Percentiles rank a stretch among this genome's conserved stretches.
These are phyloP conservation scores for Tulasnella sp. DNA, from an alignment of 768 basidiomycete genomes.

Conservation along the genomic window DNA sequence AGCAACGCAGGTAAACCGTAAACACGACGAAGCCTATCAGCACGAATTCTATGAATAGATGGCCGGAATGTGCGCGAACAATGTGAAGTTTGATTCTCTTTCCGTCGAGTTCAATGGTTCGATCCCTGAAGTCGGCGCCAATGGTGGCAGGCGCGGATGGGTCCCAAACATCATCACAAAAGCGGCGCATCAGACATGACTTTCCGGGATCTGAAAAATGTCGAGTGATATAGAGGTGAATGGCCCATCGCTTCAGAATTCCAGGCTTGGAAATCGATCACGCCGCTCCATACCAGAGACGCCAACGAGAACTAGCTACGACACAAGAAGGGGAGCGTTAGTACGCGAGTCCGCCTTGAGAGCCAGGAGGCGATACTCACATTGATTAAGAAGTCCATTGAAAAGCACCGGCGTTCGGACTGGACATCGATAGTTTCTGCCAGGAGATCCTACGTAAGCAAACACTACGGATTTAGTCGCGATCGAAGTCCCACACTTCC, in stretches of 20 bases:
- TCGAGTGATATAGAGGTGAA: no score
- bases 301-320: not conserved
- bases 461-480: no score
- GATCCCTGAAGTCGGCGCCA: conserved; percentile 98
- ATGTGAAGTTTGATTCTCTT: conserved; percentile 99
- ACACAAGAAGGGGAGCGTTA: not conserved
- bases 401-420: no score
- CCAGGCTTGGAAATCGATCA: no score
- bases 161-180: conserved; percentile 99
- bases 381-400: not conserved
- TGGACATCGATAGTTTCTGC: no score
- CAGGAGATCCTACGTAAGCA: no score
- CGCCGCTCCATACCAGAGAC: no score
- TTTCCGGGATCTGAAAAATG: no score
- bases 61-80: conserved; percentile 42
- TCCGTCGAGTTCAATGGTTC: conserved; percentile 95
- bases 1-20: not conserved
- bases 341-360: not conserved
- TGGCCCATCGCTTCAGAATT: no score
- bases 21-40: not conserved
- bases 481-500: no score
- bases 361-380: not conserved
- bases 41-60: not conserved
- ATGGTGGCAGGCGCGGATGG: conserved; percentile 99
- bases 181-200: conserved; percentile 89